A percentile compares a stretch with the other conserved stretches of the same genome.
phyloP scores from a whole-genome alignment of 805 yeast genomes.

The Danielozyma ontarioensis region DNA sequence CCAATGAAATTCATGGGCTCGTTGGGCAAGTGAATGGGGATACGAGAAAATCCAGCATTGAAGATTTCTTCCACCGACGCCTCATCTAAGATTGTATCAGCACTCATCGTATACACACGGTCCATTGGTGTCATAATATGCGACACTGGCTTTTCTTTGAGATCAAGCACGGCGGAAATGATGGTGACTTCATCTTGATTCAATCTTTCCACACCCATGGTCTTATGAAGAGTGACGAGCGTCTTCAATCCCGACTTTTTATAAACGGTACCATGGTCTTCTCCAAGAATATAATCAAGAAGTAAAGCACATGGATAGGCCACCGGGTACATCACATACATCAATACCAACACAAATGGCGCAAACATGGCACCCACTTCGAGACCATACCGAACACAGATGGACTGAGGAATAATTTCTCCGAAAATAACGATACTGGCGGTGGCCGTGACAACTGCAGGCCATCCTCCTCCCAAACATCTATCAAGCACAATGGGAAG shows the following conservation, averaged over 20 bases:
- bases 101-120: constrained; percentile 82
- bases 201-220: constrained; percentile 92
- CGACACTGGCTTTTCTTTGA: constrained; percentile 84
- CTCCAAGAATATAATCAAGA: constrained; percentile 80
- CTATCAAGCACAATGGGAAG: constrained; percentile 91
- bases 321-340: constrained; percentile 88
- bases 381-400: constrained; percentile 89
- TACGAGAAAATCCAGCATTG: constrained; percentile 91
- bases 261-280: constrained; percentile 94
- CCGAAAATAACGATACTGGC: constrained; percentile 91
- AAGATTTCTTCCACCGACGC: constrained; percentile 81
- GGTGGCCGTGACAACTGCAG: constrained; percentile 92
- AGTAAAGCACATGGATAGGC: constrained; percentile 86
- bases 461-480: constrained; percentile 95
- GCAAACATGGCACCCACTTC: constrained; percentile 87
- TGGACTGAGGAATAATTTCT: constrained; percentile 91
- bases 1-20: constrained; percentile 92
- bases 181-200: constrained; percentile 95
- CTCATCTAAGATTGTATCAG: constrained; percentile 80
- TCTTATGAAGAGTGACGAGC: constrained; percentile 84
- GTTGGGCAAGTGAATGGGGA: constrained; percentile 86
- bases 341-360: constrained; percentile 77
- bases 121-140: constrained; percentile 92
- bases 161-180: constrained; percentile 86
- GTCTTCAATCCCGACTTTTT: constrained; percentile 91